phyloP scores from a whole-genome alignment of 345 rosid species.

The Pseudoturritis turrita region DNA sequence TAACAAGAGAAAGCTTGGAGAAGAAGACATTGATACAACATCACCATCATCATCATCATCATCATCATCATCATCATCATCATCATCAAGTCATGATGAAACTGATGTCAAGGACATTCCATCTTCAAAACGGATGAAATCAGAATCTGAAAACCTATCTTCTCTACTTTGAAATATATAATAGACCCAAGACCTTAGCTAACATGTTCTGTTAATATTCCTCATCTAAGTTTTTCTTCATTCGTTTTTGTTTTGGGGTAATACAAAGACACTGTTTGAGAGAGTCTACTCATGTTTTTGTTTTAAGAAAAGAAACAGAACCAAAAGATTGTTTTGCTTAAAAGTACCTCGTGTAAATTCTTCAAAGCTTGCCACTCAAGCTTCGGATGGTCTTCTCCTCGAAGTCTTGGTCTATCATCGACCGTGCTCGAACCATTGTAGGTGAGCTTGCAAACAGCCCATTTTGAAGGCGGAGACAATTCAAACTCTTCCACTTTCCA shows the following conservation, averaged over 20 bases:
- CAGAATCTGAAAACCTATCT: constrained; percentile 3
- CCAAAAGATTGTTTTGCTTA: neutral
- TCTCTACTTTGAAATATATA: neutral
- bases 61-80: constrained; percentile 15
- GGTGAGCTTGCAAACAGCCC: neutral
- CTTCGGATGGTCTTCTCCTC: neutral
- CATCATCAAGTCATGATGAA: constrained; percentile 18
- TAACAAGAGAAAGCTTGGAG: constrained; percentile 40
- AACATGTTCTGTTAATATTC: constrained; percentile 23
- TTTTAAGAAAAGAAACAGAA: neutral
- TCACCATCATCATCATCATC: no score
- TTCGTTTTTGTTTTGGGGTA: constrained; percentile 5
- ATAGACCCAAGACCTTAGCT: constrained; percentile 5
- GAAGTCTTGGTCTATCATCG: neutral
- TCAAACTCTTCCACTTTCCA: no score
- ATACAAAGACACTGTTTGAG: neutral
- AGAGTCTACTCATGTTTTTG: neutral
- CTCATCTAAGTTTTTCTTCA: constrained; percentile 6
- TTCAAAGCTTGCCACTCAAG: neutral
- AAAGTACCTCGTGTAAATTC: neutral
- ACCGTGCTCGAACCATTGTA: neutral
- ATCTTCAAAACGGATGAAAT: constrained; percentile 20
- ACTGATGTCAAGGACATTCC: neutral
- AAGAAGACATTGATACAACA: constrained; percentile 13
- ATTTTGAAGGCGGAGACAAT: neutral